Evolutionary conservation across 2,329 filamentous ascomycete genomes (phyloP).

Genomic region (Botrytis fabae): DNA sequence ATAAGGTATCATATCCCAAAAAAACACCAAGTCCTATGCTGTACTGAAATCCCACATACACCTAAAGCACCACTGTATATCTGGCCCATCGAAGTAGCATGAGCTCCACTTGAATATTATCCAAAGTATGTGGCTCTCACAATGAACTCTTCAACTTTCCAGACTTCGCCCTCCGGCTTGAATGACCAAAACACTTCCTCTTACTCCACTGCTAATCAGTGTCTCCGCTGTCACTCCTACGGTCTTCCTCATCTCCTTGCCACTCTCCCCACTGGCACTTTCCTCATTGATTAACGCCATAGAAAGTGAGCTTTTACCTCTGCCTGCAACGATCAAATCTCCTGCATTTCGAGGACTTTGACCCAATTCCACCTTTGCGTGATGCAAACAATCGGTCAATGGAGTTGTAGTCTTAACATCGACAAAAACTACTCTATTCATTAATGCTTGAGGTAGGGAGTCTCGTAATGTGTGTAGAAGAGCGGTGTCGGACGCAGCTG

Average conservation of each 20-base stretch:
- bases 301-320: conserved; percentile 37
- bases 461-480: conserved; percentile 60
- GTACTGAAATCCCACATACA: not conserved
- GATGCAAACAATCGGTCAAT: conserved; percentile 46
- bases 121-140: not conserved
- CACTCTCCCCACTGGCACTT: conserved; percentile 34
- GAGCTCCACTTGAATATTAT: not conserved
- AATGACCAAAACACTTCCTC: conserved; percentile 68
- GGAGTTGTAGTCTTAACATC: conserved; percentile 48
- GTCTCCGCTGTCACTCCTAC: conserved; percentile 61
- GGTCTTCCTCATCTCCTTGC: conserved; percentile 50
- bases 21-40: not conserved
- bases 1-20: not conserved
- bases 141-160: conserved; percentile 21
- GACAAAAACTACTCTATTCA: conserved; percentile 58
- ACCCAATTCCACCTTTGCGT: conserved; percentile 60
- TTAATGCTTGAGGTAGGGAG: conserved; percentile 53
- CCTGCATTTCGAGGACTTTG: conserved; percentile 65
- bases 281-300: conserved; percentile 26
- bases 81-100: not conserved
- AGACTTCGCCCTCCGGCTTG: conserved; percentile 51
- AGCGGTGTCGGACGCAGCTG: conserved; percentile 40
- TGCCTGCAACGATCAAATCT: conserved; percentile 69
- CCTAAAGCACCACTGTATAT: not conserved
- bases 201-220: conserved; percentile 58